Conservation (phyloP, 805 yeast genomes). For the Teunomyces funiuensis region DNA sequence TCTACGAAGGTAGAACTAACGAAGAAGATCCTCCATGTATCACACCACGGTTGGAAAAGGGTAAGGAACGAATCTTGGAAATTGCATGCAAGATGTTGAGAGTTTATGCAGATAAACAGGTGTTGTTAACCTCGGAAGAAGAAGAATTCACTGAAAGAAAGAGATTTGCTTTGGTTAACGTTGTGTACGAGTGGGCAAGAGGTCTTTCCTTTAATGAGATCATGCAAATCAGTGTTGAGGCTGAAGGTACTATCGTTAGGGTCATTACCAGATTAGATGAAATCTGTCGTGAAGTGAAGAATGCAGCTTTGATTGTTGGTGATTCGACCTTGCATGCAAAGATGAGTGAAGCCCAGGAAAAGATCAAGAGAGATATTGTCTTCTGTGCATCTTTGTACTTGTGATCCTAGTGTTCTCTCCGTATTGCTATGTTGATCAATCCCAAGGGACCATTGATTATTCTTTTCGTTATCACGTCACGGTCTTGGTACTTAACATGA, state of each 20-base stretch:
- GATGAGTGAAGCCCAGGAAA: conserved; percentile 90
- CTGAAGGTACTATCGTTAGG: conserved; percentile 95
- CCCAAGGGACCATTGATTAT: conserved; percentile 32
- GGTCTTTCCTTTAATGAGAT: conserved; percentile 90
- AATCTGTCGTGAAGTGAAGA: conserved; percentile 89
- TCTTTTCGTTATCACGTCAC: conserved; percentile 20
- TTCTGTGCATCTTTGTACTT: conserved; percentile 93
- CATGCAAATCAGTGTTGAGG: conserved; percentile 83
- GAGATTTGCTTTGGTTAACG: conserved; percentile 88
- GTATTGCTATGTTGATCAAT: conserved; percentile 22
- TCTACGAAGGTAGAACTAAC: conserved; percentile 79
- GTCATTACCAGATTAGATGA: conserved; percentile 94
- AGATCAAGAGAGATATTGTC: conserved; percentile 93
- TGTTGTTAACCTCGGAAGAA: conserved; percentile 79
- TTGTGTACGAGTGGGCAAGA: conserved; percentile 97
- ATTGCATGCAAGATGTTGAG: conserved; percentile 63
- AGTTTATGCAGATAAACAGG: conserved; percentile 66
- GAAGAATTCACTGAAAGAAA: conserved; percentile 78
- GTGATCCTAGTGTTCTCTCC: conserved; percentile 22
- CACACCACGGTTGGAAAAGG: conserved; percentile 80
- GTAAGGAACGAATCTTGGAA: conserved; percentile 61
- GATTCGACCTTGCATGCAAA: conserved; percentile 86
- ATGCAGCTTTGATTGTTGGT: conserved; percentile 92
- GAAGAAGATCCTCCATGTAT: conserved; percentile 61
- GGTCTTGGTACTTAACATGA: conserved; percentile 26